Evolutionary conservation across 2,329 filamentous ascomycete genomes (phyloP), one percentile per base, ranked within the genome.

Genomic region (Epichloe gansuensis): DNA sequence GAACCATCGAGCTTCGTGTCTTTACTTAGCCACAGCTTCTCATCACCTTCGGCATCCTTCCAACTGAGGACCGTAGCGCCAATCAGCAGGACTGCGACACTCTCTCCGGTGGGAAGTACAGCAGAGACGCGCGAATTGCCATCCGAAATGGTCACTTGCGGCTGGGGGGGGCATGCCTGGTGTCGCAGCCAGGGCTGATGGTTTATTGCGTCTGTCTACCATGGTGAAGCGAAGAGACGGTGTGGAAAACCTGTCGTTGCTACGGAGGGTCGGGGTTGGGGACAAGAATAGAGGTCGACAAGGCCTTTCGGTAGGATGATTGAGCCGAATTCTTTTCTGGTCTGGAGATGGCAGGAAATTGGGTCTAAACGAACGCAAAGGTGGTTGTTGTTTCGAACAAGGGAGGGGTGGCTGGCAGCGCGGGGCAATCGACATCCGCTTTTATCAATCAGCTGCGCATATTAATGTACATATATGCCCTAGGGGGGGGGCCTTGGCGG

Each of bases 1-100:
- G 77, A 84, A 50, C 93, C 91, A 64, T 97, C 90, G 52, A 95
- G 74, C 62, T 80, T 81, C 44, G 90, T 86, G 53, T 77, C 81
- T 55, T 89, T 81, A 69, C 87, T 93, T 59, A 96, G 64, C 78
- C 89, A 96, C 51, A 96, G 76, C 70, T 89, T 89, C 73, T 96
- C 90, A 52, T 80, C 72, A 47, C 86, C 86, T 53, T 78, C 74
- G 54, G 82, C 78, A 64, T 86, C 84, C 75, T 93, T 95, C 93
- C 93, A 98, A 69, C 86, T 93, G 54, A 87, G 82, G 47, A 98
- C 85, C 1, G 90, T 97, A 11, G 93, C 93, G 53, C 93, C 93
- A 63, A 87, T 87, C n/a, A 97, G 81, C 55, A 95, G 75, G 39
- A 98, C 76, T 58, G 89, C 83, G 59, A 95, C 80, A 51, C 81